Percentiles rank a stretch among this genome's conserved stretches.
phyloP scores from a whole-genome alignment of 2,329 filamentous ascomycete genomes.

The Apiospora saccharicola region DNA sequence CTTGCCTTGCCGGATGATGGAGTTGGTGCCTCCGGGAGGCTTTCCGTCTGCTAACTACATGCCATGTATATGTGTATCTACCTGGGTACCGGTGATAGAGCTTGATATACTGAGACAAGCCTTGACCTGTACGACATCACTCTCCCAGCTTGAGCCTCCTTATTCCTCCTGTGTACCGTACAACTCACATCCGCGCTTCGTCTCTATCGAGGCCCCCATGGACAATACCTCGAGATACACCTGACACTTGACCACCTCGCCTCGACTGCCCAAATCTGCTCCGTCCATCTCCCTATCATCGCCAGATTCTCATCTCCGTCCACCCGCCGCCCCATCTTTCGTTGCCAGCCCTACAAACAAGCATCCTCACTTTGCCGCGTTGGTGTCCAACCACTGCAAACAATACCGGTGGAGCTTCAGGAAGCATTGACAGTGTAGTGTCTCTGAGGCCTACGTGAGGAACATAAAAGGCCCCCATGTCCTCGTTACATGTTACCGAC shows the following conservation, averaged over 20 bases:
- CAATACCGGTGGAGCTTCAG: slow-evolving; percentile 26
- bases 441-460: slow-evolving; percentile 5
- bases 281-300: slow-evolving; percentile 16
- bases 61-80: slow-evolving; percentile 1
- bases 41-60: slow-evolving; percentile 19
- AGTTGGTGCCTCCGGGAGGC: slow-evolving; percentile 14
- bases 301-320: slow-evolving; percentile 10
- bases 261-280: slow-evolving; percentile 11
- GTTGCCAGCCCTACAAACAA: slow-evolving; percentile 28
- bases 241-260: slow-evolving; percentile 9
- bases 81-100: slow-evolving; percentile 1
- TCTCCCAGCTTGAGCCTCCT: slow-evolving; percentile 18
- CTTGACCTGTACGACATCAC: slow-evolving; percentile 19
- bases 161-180: slow-evolving; percentile 13
- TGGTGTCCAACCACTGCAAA: slow-evolving; percentile 24
- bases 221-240: slow-evolving; percentile 14
- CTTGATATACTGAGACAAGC: slow-evolving; percentile 21
- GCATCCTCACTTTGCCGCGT: slow-evolving; percentile 18
- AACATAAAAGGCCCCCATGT: slow-evolving; percentile 29
- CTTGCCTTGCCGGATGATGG: slow-evolving; percentile 19
- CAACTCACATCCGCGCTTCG: neutral
- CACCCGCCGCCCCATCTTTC: slow-evolving; percentile 22
- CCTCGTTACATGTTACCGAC: slow-evolving; percentile 26
- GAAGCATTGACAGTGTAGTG: slow-evolving; percentile 16
- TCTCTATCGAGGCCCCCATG: slow-evolving; percentile 14